phyloP scores from a whole-genome alignment of 148 eudicot species.

The Rhododendron ferrugineum region DNA sequence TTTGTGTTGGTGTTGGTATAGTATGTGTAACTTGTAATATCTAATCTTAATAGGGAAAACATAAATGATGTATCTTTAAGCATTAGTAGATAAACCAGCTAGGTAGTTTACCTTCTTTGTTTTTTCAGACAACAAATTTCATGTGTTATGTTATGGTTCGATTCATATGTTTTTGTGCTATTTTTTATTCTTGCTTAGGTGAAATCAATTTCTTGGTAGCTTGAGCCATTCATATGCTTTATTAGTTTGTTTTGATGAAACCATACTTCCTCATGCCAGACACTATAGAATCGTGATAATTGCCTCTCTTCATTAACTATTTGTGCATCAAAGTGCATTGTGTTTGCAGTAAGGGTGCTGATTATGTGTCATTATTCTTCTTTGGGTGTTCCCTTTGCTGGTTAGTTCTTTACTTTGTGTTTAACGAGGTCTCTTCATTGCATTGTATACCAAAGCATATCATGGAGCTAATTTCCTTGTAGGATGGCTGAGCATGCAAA shows the following conservation, averaged over 20 bases:
- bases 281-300: neutral
- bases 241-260: neutral
- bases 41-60: neutral
- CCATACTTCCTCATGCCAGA: neutral
- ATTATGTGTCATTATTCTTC: neutral
- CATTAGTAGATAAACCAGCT: neutral
- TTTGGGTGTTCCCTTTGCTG: neutral
- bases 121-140: neutral
- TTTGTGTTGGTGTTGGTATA: neutral
- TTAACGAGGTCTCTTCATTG: neutral
- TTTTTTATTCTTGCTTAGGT: neutral
- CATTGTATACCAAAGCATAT: neutral
- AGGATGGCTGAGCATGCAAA: constrained; percentile 59
- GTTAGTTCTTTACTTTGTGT: neutral
- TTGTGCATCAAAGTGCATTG: constrained; percentile 2
- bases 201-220: neutral
- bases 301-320: neutral
- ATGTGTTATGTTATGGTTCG: neutral
- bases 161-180: neutral
- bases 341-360: neutral
- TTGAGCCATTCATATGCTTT: neutral
- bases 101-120: neutral
- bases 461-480: constrained; percentile 13
- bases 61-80: neutral
- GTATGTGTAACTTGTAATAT: neutral